These are phyloP conservation scores for Vaccinium macrocarpon DNA, from an alignment of 148 eudicot genomes.

Conservation along the genomic window DNA sequence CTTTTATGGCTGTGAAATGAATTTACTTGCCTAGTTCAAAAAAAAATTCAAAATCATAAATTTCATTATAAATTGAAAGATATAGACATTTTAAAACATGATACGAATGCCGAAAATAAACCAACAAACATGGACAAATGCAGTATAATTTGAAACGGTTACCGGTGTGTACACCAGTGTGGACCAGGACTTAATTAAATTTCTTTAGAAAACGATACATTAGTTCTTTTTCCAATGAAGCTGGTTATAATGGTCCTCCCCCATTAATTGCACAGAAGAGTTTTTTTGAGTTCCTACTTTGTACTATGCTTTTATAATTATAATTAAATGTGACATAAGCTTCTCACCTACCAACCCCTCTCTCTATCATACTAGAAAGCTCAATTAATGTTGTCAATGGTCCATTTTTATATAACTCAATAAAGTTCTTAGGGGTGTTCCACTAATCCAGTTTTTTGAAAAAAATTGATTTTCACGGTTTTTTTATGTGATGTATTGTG, in stretches of 20 bases:
- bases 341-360: slow-evolving; percentile 6
- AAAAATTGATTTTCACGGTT: no score
- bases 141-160: no score
- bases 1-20: no score
- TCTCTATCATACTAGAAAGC: not conserved
- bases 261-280: slow-evolving; percentile 12
- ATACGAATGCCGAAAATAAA: no score
- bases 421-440: not conserved
- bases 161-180: not conserved
- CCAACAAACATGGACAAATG: no score
- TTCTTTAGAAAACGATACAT: not conserved
- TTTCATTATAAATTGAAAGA: no score
- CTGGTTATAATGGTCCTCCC: not conserved
- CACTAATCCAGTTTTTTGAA: no score
- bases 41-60: no score
- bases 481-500: no score
- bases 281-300: slow-evolving; percentile 2
- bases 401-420: not conserved
- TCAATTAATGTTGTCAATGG: slow-evolving; percentile 8
- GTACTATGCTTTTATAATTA: not conserved
- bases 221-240: not conserved
- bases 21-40: no score
- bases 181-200: not conserved
- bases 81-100: no score
- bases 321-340: not conserved